Evolutionary conservation across 345 rosid species (phyloP).

Genomic region (Salix caprea): DNA sequence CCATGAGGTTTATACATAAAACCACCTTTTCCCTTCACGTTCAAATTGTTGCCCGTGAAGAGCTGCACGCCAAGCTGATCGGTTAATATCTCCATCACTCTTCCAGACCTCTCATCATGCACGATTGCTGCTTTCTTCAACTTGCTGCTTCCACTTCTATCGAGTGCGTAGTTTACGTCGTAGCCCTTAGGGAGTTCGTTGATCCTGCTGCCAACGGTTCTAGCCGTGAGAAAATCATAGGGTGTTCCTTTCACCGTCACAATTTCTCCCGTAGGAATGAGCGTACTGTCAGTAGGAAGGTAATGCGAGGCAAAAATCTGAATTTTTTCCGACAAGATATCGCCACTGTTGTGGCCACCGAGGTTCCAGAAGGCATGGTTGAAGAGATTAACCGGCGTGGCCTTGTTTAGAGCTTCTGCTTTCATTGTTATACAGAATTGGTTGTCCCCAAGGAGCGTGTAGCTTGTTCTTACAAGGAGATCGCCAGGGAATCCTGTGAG

Average conservation of each 20-base stretch:
- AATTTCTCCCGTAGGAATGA: constrained; percentile 74
- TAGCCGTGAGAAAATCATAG: constrained; percentile 61
- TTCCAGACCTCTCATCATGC: constrained; percentile 57
- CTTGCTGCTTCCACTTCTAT: constrained; percentile 22
- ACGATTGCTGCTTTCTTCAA: constrained; percentile 56
- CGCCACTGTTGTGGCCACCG: constrained; percentile 69
- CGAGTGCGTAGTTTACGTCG: constrained; percentile 71
- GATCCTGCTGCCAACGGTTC: constrained; percentile 49
- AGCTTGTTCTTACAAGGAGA: constrained; percentile 41
- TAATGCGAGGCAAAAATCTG: constrained; percentile 59
- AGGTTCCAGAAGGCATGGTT: constrained; percentile 93
- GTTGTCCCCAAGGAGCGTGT: constrained; percentile 37
- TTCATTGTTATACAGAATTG: constrained; percentile 56
- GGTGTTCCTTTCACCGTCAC: constrained; percentile 66
- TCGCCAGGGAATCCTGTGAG: constrained; percentile 79
- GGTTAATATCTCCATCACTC: constrained; percentile 59
- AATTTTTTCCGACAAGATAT: constrained; percentile 60
- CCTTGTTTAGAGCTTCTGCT: constrained; percentile 60
- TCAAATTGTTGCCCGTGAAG: constrained; percentile 56
- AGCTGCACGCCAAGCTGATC: constrained; percentile 79
- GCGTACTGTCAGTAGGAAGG: constrained; percentile 53
- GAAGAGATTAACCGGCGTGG: constrained; percentile 82
- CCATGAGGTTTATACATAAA: constrained; percentile 49
- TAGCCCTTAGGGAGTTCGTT: constrained; percentile 55
- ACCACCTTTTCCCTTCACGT: constrained; percentile 70